Percentiles rank a stretch among this genome's conserved stretches.
phyloP scores from a whole-genome alignment of 116 monocot species.

The Trichopus zeylanicus region DNA sequence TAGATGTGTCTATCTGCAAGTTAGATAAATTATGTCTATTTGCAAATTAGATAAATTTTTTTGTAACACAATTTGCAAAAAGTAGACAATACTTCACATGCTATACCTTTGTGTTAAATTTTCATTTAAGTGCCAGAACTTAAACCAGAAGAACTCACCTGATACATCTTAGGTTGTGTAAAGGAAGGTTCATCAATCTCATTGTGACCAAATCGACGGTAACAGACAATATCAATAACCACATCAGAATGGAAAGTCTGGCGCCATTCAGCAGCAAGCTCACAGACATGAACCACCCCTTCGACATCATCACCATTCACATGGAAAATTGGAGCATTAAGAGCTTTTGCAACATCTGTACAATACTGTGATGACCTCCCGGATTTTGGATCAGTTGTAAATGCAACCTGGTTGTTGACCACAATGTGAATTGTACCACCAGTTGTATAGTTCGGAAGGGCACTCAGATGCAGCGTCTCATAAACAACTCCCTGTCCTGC shows the following conservation, averaged over 20 bases:
- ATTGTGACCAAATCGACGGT: neutral
- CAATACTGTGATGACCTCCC: constrained; percentile 1
- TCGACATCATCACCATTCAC: constrained; percentile 1
- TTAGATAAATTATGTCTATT: too few species aligned
- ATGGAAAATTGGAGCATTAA: neutral
- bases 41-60: too few species aligned
- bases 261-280: neutral
- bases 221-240: neutral
- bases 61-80: neutral
- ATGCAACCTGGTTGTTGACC: constrained; percentile 1
- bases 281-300: constrained; percentile 1
- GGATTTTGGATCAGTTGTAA: neutral
- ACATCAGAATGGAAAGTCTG: constrained; percentile 2
- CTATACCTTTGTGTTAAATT: neutral
- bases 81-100: neutral
- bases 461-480: neutral
- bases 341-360: neutral
- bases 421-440: neutral
- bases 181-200: constrained; percentile 2
- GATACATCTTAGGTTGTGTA: constrained; percentile 1
- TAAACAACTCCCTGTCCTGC: constrained; percentile 1
- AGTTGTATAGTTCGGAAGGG: neutral
- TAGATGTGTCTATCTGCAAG: too few species aligned
- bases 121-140: neutral
- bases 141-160: neutral